Evolutionary conservation across 345 rosid genomes (phyloP), one percentile per base, ranked within the genome.

Genomic region (Citrus unshiu): DNA sequence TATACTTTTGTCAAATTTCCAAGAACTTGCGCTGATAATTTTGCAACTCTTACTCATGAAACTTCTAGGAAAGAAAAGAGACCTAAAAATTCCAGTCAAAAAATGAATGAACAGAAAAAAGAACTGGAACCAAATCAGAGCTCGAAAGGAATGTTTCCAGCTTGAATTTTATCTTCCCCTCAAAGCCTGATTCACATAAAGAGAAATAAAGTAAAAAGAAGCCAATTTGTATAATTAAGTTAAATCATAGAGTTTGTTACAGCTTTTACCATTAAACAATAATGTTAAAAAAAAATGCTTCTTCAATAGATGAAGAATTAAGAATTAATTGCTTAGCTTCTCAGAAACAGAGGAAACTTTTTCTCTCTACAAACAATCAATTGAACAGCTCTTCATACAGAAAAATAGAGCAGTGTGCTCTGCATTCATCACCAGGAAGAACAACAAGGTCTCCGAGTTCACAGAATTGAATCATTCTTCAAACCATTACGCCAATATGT

Each of bases 261-360:
- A 62, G 25, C 43, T 80, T 79, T 75, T 72, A 68, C 70, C 19
- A 14, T 57, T 22, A 70, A 64, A 46, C 51, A 46, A 46, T 13
- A 3, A 13, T 13, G 51, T 46, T 70, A 70, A 27, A 72, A 34
- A 32, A 34, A 27, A 49, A 57, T 65, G 39, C 72, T 70, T 63
- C 70, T 68, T 74, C 78, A 57, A 78, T 22, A 63, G 71, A 73
- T 25, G 60, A 73, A 73, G 68, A 43, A 73, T 61, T 43, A 54
- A 61, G 68, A 43, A 73, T 67, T 43, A 54, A 61, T 30, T 39
- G 54, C 40, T 83, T 35, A 79, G 51, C 77, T 37, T 61, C 61
- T 68, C 81, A 46, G 51, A 81, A 76, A 51, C 81, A 81, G 85
- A 81, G 85, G 75, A 81, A 77, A 83, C 78, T 69, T 59, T 13